These are phyloP conservation scores for Hemileia vastatrix DNA, from an alignment of 1,284 basidiomycete species.

Conservation along the genomic window DNA sequence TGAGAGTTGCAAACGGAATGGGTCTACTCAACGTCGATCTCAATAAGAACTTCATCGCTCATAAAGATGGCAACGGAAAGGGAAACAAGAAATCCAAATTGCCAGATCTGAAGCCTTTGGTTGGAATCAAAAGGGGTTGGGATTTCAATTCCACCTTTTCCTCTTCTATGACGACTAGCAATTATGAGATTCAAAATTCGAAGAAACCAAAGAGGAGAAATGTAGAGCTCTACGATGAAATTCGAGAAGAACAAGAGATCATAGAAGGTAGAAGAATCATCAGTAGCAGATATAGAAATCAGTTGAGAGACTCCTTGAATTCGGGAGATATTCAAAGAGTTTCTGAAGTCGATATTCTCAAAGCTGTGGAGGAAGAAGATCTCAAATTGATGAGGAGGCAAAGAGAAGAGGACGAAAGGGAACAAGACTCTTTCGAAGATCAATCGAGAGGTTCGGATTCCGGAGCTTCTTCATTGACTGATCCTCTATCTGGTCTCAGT, in stretches of 20 bases:
- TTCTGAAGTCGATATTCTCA: constrained; percentile 4
- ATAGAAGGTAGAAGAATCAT: not conserved
- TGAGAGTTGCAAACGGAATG: constrained; percentile 41
- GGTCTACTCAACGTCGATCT: constrained; percentile 33
- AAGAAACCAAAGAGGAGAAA: too few relatives aligned
- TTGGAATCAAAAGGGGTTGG: constrained; percentile 36
- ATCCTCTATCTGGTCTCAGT: constrained; percentile 33
- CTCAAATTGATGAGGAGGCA: not conserved
- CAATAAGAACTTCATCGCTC: constrained; percentile 18
- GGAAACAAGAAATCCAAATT: constrained; percentile 30
- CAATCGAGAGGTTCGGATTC: constrained; percentile 19
- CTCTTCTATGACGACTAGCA: not conserved
- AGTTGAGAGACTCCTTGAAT: not conserved
- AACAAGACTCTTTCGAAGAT: constrained; percentile 15
- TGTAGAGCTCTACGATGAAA: too few relatives aligned
- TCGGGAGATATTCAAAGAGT: not conserved
- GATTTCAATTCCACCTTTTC: not conserved
- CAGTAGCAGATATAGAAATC: not conserved
- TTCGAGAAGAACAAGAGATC: too few relatives aligned
- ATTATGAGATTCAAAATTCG: too few relatives aligned
- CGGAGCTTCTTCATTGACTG: constrained; percentile 31
- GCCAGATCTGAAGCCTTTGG: constrained; percentile 37
- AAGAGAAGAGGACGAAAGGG: constrained; percentile 24
- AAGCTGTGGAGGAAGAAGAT: constrained; percentile 1
- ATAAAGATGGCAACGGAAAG: constrained; percentile 22